phyloP scores from a whole-genome alignment of 768 basidiomycete species.

The Tylopilus vinaceipallidus region DNA sequence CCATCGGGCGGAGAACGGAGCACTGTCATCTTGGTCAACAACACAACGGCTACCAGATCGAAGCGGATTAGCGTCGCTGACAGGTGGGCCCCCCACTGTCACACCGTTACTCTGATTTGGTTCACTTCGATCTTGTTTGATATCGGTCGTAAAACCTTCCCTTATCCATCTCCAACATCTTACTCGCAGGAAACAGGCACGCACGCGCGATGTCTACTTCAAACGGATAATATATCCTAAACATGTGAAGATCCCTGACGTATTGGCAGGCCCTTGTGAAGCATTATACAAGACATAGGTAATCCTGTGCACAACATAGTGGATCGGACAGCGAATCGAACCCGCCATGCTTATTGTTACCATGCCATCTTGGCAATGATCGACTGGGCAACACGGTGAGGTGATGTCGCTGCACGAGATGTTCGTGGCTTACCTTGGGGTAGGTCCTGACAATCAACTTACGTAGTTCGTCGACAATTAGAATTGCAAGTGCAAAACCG shows the following conservation, averaged over 20 bases:
- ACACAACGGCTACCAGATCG: too few species aligned
- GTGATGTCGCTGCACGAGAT: background rate
- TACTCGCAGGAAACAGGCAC: background rate
- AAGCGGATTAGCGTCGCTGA: background rate
- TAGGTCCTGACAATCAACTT: conserved; percentile 45
- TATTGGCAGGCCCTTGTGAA: too few species aligned
- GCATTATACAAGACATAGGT: background rate
- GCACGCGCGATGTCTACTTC: background rate
- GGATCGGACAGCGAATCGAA: background rate
- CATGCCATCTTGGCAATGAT: conserved; percentile 39
- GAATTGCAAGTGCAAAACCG: conserved; percentile 39
- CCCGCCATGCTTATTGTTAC: conserved; percentile 17
- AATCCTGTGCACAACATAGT: background rate
- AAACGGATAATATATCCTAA: background rate
- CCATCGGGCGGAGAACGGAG: background rate
- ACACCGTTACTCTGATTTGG: too few species aligned
- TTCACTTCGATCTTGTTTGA: background rate
- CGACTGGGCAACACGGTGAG: conserved; percentile 27
- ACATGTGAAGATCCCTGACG: background rate
- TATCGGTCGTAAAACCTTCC: background rate
- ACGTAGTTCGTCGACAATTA: conserved; percentile 43
- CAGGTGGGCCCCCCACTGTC: background rate
- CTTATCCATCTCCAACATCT: background rate
- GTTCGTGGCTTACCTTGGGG: conserved; percentile 35
- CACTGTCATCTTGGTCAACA: too few species aligned